These are phyloP conservation scores for Leishmania martiniquensis DNA, from an alignment of 208 protist genomes.

Conservation along the genomic window DNA sequence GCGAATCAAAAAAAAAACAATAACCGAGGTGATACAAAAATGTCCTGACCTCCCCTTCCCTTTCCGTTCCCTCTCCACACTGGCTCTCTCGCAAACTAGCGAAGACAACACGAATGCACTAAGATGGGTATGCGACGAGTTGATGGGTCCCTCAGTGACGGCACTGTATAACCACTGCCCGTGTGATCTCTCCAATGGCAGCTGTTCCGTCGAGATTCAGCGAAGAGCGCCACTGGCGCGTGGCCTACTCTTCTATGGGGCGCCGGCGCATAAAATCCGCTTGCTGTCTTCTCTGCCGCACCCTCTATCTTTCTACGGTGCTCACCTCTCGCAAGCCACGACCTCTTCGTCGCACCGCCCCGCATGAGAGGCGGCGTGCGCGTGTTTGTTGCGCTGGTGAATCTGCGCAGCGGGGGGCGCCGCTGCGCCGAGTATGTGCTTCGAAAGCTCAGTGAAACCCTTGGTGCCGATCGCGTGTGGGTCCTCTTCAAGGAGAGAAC, in stretches of 20 bases:
- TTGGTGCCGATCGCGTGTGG: constrained; percentile 43
- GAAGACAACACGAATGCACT: background rate
- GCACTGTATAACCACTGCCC: background rate
- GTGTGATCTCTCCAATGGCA: background rate
- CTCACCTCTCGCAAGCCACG: background rate
- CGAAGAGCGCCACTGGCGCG: background rate
- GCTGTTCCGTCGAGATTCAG: background rate
- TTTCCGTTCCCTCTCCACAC: background rate
- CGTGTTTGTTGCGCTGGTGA: constrained; percentile 41
- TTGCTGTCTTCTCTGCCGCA: background rate
- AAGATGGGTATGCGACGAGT: background rate
- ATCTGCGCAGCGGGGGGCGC: constrained; percentile 48
- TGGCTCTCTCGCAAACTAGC: background rate
- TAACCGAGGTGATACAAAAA: background rate
- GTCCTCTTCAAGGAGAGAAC: constrained; percentile 35
- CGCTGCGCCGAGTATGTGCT: constrained; percentile 41
- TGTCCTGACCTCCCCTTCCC: background rate
- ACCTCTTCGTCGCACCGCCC: background rate
- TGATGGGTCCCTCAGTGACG: background rate
- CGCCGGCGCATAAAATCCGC: background rate
- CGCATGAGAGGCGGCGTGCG: background rate
- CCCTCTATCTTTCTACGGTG: background rate
- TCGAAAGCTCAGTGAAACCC: constrained; percentile 21
- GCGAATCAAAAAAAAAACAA: background rate
- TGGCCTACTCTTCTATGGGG: background rate